A percentile compares a stretch with the other conserved stretches of the same genome.
Evolutionary conservation across 2,329 filamentous ascomycete genomes (phyloP).

Genomic region (Penicillium sp.): DNA sequence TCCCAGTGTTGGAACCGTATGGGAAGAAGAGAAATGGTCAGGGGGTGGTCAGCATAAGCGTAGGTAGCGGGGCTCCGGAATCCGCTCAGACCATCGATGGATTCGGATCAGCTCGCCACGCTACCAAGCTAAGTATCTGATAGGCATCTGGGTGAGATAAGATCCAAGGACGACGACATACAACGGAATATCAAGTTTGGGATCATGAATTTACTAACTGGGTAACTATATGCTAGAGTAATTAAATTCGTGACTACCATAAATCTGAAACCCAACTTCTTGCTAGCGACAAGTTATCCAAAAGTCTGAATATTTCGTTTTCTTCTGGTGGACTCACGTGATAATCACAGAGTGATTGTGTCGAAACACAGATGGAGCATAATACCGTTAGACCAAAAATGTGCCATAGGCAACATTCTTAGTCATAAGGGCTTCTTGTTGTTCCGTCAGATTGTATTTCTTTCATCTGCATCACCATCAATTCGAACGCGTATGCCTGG

Average conservation of each 20-base stretch:
- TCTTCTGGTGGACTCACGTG: background rate
- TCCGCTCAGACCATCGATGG: conserved; percentile 3
- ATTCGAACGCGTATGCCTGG: background rate
- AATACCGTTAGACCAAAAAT: too few species aligned
- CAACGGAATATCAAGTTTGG: background rate
- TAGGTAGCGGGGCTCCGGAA: background rate
- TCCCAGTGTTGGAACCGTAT: background rate
- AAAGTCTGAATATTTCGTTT: background rate
- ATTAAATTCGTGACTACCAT: background rate
- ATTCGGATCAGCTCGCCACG: background rate
- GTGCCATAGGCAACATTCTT: too few species aligned
- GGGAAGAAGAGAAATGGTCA: background rate
- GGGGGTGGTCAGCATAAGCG: background rate
- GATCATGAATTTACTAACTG: background rate
- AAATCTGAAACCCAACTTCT: background rate
- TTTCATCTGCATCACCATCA: background rate
- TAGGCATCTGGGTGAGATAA: background rate
- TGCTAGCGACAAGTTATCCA: background rate
- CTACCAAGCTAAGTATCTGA: background rate
- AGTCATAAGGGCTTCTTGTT: too few species aligned
- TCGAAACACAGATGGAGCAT: too few species aligned
- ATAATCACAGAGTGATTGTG: background rate
- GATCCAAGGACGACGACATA: background rate
- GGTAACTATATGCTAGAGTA: too few species aligned
- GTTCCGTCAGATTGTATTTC: too few species aligned